Base-by-base conservation (phyloP, 2,329 filamentous ascomycete species). In the Penicillium griseofulvum region DNA sequence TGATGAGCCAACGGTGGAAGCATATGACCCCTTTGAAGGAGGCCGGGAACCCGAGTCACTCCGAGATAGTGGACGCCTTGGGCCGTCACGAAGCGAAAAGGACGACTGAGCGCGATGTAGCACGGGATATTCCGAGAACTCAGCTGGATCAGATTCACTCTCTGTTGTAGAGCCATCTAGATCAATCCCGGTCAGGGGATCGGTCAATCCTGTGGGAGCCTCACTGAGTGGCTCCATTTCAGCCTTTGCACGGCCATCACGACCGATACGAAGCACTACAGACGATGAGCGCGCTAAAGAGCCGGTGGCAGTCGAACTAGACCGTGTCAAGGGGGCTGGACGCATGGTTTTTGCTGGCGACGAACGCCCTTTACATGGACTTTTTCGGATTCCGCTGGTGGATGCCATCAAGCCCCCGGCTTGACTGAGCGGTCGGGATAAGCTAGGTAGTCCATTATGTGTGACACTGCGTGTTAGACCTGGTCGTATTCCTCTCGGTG, bases 191-290 rank as follows among this genome's bases (percentile, higher is more conserved):
- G 61, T 69, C 54, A 72, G 54, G 29, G 65, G 68, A 61, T 76
- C 70, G 1, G 70, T 73, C 57, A 72, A 58, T 1, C 66, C 69
- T 1, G 68, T 71, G 5, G 69, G 63, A 12, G 63, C 63, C 47
- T 71, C 67, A 16, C 66, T 59, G 16, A 74, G 62, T 7, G 74
- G 57, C 51, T 73, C 72, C 66, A 76, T 75, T 55, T 78, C 74
- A 5, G 77, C 74, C 63, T 76, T 79, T 28, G 78, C 78, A 52
- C 77, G 68, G 14, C 78, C 78, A 60, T 79, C 76, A 46, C 74
- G 73, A 54, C 77, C 77, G 57, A 80, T 78, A n/a, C 72, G 75
- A 22, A 80, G 68, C 5, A 78, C 70, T 17, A 80, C 65, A 7
- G 76, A 77, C 33, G 71, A 71, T 22, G 76, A 74, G 2, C 72